A percentile compares a stretch with the other conserved stretches of the same genome.
These are phyloP conservation scores for Scedosporium apiospermum DNA, from an alignment of 2,329 filamentous ascomycete genomes.

Conservation along the genomic window DNA sequence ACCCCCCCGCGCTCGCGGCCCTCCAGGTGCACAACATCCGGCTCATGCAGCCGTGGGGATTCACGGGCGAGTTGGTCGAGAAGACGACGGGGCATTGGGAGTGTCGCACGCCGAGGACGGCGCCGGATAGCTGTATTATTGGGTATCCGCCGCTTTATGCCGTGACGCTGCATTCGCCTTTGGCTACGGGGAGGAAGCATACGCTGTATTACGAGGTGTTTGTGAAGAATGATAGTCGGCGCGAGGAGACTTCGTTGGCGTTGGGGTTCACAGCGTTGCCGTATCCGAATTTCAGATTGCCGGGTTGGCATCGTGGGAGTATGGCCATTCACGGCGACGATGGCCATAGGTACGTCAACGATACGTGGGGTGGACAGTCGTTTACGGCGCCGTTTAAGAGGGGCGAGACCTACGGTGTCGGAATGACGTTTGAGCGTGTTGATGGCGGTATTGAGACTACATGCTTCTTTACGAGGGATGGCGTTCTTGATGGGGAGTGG, in stretches of 20 bases:
- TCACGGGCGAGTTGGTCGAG: constrained; percentile 32
- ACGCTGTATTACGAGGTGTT: constrained; percentile 67
- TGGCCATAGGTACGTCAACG: constrained; percentile 66
- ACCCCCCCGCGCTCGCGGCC: constrained; percentile 33
- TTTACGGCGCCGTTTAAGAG: constrained; percentile 56
- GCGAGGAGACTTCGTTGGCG: constrained; percentile 41
- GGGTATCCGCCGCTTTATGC: constrained; percentile 62
- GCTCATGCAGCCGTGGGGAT: constrained; percentile 40
- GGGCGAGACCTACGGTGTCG: constrained; percentile 61
- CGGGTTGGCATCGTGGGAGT: constrained; percentile 71
- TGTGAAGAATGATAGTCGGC: constrained; percentile 33
- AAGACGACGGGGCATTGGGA: constrained; percentile 43
- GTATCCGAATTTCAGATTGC: constrained; percentile 68
- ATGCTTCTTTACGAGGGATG: constrained; percentile 64
- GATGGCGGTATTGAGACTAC: constrained; percentile 37
- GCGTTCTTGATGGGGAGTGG: constrained; percentile 52
- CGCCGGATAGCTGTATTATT: constrained; percentile 54
- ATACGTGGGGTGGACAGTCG: constrained; percentile 60
- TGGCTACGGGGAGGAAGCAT: constrained; percentile 27
- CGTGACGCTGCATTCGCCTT: constrained; percentile 47
- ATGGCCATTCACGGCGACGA: constrained; percentile 74
- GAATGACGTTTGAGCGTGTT: constrained; percentile 48
- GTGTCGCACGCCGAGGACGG: constrained; percentile 28
- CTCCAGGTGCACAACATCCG: constrained; percentile 43
- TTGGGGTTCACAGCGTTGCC: constrained; percentile 65